Evolutionary conservation across 768 basidiomycete genomes (phyloP), one percentile per base, ranked within the genome.

Genomic region (Gautieria morchelliformis): DNA sequence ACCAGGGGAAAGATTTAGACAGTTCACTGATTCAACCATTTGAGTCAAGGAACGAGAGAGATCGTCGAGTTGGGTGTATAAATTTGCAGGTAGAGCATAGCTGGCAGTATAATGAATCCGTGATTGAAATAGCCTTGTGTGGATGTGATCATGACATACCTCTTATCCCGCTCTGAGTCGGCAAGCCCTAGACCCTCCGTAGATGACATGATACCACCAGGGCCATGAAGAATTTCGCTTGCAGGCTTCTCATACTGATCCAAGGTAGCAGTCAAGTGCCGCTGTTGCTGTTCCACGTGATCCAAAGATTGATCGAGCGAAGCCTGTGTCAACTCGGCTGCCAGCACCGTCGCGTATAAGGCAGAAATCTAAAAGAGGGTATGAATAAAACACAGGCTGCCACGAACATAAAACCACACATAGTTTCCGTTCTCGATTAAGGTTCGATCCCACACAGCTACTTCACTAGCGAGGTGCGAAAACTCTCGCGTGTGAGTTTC

Each of bases 11-110:
- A 81, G 64, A 4, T 92, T 89, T 41, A 97, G 78, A 4, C 77
- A 71, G 70, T 98, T 98, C 60, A 97, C 93, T 0, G 90, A 83
- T 40, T 94, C 91, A 60, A 98, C 95, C 84, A 98, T 94, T 64
- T 93, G 87, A 9, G 88, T 84, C 24, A 98, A 78, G 22, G 92
- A 93, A 5, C 83, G 81, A 2, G 95, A 93, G 10, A 97, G 79
- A 65, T 95, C 89, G 67, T 97, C 94, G 17, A 98, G 82, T 57
- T 95, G 92, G 12, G 86, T 84, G 66, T 95, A 90, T 27, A 98
- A 76, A 62, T 91, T 87, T 12, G 93, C 89, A 4, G 95, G 94
- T 40, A 97, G 86, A 74, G 85, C 85, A 67, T 94, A 96, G 67
- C 93, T 95, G 64, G 10, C 53, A 24, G 22, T 35, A 46, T 19